Percentiles rank a stretch among this genome's conserved stretches.
phyloP scores from a whole-genome alignment of 176 grass and related monocot species.

The Microstegium vimineum region DNA sequence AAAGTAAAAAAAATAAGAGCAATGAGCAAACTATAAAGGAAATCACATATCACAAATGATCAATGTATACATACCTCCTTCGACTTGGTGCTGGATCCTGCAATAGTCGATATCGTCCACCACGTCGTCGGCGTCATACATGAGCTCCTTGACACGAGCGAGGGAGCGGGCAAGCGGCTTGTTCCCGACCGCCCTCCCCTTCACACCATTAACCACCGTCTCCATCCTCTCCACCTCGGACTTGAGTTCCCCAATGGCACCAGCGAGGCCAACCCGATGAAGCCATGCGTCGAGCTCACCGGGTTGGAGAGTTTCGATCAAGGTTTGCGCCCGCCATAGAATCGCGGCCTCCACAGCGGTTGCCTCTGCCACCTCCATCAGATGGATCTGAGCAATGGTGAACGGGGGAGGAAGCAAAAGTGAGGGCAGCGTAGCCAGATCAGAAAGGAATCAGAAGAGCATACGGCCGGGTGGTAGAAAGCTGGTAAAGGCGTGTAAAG shows the following conservation, averaged over 20 bases:
- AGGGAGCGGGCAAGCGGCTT: not conserved
- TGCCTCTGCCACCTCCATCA: not conserved
- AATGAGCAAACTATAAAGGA: too few relatives aligned
- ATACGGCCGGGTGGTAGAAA: too few relatives aligned
- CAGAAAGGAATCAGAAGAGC: too few relatives aligned
- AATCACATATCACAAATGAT: not conserved
- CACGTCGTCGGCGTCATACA: conserved; percentile 27
- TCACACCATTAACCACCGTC: not conserved
- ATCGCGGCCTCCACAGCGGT: not conserved
- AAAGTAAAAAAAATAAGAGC: not conserved
- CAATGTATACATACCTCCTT: not conserved
- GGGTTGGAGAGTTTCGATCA: not conserved
- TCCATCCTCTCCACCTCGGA: not conserved
- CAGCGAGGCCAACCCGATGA: not conserved
- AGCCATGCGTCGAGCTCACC: not conserved
- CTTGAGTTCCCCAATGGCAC: not conserved
- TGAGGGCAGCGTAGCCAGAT: not conserved
- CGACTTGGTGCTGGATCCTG: conserved; percentile 5
- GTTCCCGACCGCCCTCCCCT: not conserved
- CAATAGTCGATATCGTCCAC: conserved; percentile 36
- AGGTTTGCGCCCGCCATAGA: not conserved
- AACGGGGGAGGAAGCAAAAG: not conserved
- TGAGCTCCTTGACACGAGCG: not conserved
- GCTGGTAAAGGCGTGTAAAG: too few relatives aligned
- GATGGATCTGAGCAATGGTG: not conserved